phyloP scores from a whole-genome alignment of 306 rosid genomes.

The Cucurbita moschata region DNA sequence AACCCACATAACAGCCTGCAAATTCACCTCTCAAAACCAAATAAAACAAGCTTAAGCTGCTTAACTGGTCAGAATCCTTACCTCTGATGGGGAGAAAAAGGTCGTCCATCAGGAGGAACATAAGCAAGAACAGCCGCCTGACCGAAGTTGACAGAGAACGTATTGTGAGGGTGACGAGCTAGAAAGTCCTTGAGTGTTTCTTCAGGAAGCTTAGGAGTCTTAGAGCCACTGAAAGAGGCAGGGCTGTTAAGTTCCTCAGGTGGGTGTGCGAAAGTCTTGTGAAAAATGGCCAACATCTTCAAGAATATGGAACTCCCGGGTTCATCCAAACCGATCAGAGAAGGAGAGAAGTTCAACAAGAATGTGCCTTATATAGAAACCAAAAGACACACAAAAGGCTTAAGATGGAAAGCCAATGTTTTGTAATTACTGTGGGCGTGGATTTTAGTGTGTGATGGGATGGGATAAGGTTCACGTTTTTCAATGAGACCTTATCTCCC shows the following conservation, averaged over 20 bases:
- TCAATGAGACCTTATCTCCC: constrained; percentile 12
- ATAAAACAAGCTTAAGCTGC: too few relatives aligned
- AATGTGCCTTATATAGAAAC: neutral
- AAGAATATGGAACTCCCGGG: neutral
- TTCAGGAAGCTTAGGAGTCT: constrained; percentile 66
- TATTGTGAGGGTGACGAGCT: constrained; percentile 47
- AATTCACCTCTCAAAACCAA: too few relatives aligned
- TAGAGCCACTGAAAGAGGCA: constrained; percentile 53
- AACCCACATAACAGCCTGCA: too few relatives aligned
- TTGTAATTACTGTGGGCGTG: constrained; percentile 18
- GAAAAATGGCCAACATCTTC: constrained; percentile 78
- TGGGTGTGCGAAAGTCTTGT: constrained; percentile 78
- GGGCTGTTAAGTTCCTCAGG: constrained; percentile 94
- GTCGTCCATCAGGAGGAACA: constrained; percentile 27
- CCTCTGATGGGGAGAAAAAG: constrained; percentile 49
- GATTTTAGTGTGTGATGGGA: constrained; percentile 17
- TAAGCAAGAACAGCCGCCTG: constrained; percentile 75
- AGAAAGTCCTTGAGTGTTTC: constrained; percentile 69
- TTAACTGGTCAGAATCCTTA: neutral
- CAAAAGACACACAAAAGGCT: neutral
- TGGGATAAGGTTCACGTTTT: constrained; percentile 38
- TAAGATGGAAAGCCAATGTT: constrained; percentile 3
- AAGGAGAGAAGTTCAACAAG: neutral
- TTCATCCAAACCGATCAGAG: neutral
- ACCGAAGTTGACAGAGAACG: constrained; percentile 61